phyloP scores from a whole-genome alignment of 495 filamentous ascomycete species.

The Penicillium lividum region DNA sequence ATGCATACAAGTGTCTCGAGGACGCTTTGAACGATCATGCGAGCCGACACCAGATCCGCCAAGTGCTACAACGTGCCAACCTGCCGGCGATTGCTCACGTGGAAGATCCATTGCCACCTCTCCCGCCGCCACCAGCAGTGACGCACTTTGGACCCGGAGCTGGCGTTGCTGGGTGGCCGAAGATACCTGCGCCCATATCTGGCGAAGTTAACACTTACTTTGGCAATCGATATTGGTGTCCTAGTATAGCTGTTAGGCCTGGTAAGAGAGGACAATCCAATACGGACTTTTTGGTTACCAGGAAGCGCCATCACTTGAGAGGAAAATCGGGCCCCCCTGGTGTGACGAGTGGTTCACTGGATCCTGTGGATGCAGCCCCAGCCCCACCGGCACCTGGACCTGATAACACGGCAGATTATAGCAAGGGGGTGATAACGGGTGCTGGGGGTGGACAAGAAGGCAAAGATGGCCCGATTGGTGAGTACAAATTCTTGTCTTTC shows the following conservation, averaged over 20 bases:
- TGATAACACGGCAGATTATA: neutral
- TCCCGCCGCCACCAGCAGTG: conserved; percentile 9
- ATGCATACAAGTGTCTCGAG: conserved; percentile 21
- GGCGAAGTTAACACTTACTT: neutral
- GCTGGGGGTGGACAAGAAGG: too few species aligned
- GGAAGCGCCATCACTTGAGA: neutral
- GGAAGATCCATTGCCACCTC: conserved; percentile 27
- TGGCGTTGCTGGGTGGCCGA: conserved; percentile 1
- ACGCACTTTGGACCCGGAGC: neutral
- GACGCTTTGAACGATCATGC: conserved; percentile 17
- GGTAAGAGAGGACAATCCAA: neutral
- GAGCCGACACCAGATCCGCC: conserved; percentile 15
- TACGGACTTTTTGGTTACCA: neutral
- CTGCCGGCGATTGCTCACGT: conserved; percentile 13
- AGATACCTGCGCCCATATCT: neutral
- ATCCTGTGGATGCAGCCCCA: neutral
- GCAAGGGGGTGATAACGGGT: neutral
- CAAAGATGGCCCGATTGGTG: too few species aligned
- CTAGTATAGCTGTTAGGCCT: neutral
- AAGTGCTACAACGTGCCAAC: conserved; percentile 11
- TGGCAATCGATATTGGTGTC: neutral
- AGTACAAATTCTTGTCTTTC: neutral
- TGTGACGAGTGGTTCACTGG: neutral
- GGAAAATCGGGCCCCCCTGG: conserved; percentile 8
- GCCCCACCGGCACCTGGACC: neutral